A percentile compares a stretch with the other conserved stretches of the same genome.
phyloP scores from a whole-genome alignment of 1,284 basidiomycete species.

The Malassezia brasiliensis region DNA sequence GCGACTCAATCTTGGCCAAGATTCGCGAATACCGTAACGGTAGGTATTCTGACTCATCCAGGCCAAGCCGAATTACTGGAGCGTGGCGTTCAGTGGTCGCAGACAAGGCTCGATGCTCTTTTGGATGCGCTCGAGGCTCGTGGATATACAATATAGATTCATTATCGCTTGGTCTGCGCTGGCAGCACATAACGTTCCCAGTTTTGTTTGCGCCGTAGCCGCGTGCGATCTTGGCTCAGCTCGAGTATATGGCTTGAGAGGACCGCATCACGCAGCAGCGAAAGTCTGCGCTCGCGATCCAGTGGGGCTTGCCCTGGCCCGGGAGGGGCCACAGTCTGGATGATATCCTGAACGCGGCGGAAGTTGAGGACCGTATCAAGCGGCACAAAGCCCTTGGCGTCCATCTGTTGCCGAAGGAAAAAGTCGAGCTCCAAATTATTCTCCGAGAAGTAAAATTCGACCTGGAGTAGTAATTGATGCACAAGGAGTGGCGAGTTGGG shows the following conservation, averaged over 20 bases:
- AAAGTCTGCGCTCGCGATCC: neutral
- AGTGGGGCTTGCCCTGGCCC: neutral
- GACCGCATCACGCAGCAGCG: conserved; percentile 22
- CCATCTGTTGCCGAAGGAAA: conserved; percentile 39
- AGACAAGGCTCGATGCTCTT: conserved; percentile 14
- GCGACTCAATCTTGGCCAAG: neutral
- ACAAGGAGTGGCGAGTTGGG: conserved; percentile 14
- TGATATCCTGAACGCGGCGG: conserved; percentile 27
- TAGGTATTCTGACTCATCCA: neutral
- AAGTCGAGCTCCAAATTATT: conserved; percentile 37
- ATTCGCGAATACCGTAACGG: conserved; percentile 1
- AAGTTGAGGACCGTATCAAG: conserved; percentile 29
- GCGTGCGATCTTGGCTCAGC: conserved; percentile 19
- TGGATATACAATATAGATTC: neutral
- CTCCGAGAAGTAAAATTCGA: conserved; percentile 45
- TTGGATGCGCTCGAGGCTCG: conserved; percentile 18
- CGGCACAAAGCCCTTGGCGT: conserved; percentile 33
- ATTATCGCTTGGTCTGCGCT: neutral
- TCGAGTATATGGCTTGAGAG: conserved; percentile 25
- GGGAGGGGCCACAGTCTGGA: neutral
- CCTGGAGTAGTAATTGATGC: conserved; percentile 29
- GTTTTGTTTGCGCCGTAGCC: conserved; percentile 24
- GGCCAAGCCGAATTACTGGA: conserved; percentile 20
- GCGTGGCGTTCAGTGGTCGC: conserved; percentile 23
- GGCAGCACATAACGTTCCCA: conserved; percentile 29